A percentile compares a stretch with the other conserved stretches of the same genome.
phyloP scores from a whole-genome alignment of 106 monocot genomes.

The Posidonia australis region DNA sequence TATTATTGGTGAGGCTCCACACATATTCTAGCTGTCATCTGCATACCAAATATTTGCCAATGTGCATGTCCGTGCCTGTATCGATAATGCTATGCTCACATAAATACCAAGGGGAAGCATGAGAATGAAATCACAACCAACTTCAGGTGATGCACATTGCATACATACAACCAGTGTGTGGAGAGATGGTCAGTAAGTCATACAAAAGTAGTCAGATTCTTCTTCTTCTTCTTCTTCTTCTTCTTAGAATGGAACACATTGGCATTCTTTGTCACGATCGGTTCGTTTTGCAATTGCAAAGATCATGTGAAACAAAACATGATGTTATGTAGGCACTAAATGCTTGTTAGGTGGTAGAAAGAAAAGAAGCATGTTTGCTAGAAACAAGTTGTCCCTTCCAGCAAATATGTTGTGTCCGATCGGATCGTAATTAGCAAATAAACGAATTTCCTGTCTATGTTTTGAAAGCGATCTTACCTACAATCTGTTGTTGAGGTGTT shows the following conservation, averaged over 20 bases:
- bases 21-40: too few relatives aligned
- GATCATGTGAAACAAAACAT: constrained; percentile 4
- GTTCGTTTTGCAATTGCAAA: constrained; percentile 4
- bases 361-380: not conserved
- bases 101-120: too few relatives aligned
- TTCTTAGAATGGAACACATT: not conserved
- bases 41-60: too few relatives aligned
- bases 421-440: not conserved
- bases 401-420: too few relatives aligned
- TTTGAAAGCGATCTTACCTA: too few relatives aligned
- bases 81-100: too few relatives aligned
- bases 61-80: too few relatives aligned
- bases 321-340: not conserved
- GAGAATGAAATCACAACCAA: not conserved
- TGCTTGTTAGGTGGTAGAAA: not conserved
- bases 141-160: not conserved
- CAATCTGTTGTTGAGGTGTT: too few relatives aligned
- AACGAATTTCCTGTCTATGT: too few relatives aligned
- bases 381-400: too few relatives aligned
- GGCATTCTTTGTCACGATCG: not conserved
- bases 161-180: not conserved
- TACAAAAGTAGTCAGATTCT: not conserved
- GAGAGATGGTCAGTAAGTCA: constrained; percentile 5
- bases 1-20: too few relatives aligned
- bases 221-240: not conserved